phyloP scores from a whole-genome alignment of 2,329 filamentous ascomycete species.

The Fusarium miscanthi region DNA sequence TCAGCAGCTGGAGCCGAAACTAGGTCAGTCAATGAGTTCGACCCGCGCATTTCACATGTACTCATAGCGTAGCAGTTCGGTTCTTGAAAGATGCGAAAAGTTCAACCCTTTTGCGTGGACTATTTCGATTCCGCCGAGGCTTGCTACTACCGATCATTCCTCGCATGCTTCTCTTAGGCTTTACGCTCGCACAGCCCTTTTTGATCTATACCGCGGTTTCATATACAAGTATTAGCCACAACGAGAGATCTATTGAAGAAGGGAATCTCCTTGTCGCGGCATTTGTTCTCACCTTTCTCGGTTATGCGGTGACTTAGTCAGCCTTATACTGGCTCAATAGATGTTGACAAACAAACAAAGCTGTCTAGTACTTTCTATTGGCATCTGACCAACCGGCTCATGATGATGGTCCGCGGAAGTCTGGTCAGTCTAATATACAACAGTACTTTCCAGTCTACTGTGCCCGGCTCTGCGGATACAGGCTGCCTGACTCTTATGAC shows the following conservation, averaged over 20 bases:
- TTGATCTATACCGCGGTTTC: neutral
- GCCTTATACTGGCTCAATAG: too few species aligned
- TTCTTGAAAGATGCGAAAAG: neutral
- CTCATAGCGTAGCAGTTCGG: neutral
- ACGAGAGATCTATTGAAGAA: neutral
- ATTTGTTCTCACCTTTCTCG: too few species aligned
- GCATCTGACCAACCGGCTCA: too few species aligned
- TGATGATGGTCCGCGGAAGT: too few species aligned
- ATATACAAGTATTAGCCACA: neutral
- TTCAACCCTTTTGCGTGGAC: neutral
- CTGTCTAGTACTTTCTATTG: too few species aligned
- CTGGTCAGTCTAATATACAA: too few species aligned
- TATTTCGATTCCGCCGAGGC: neutral
- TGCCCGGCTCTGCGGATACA: too few species aligned
- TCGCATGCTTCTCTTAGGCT: neutral
- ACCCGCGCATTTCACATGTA: neutral
- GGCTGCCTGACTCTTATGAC: too few species aligned
- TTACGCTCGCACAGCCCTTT: neutral
- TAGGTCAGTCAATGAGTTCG: neutral
- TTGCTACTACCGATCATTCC: neutral
- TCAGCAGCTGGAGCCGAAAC: neutral
- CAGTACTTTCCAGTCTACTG: too few species aligned
- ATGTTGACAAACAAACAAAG: too few species aligned
- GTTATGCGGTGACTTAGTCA: too few species aligned
- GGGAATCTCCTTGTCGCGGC: too few species aligned